These are phyloP conservation scores for Rhizophagus sp. DNA, from an alignment of 192 early-diverging fungal species.

Conservation along the genomic window DNA sequence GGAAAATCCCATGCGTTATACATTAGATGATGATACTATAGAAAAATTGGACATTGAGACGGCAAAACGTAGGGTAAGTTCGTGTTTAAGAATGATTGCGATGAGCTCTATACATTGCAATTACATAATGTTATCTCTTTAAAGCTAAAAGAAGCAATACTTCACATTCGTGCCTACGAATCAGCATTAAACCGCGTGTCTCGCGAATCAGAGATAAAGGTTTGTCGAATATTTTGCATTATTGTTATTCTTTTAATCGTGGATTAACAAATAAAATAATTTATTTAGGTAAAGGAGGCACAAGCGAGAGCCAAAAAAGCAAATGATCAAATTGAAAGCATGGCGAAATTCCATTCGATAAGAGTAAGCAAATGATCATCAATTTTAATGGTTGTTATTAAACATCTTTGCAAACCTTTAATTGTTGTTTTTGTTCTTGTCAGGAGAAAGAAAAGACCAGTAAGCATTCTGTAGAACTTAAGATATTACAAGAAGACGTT, in stretches of 20 bases:
- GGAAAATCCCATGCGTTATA: no score
- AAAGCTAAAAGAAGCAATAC: neutral
- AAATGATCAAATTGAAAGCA: slow-evolving; percentile 9
- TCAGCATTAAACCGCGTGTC: neutral
- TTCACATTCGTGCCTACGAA: neutral
- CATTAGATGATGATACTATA: no score
- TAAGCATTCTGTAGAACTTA: neutral
- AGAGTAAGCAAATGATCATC: neutral
- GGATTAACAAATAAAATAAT: neutral
- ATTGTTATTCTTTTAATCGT: no score
- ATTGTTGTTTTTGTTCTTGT: neutral
- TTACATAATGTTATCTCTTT: neutral
- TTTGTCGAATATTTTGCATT: neutral
- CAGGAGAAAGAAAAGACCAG: neutral
- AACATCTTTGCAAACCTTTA: neutral
- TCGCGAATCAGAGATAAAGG: neutral
- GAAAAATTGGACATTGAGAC: no score
- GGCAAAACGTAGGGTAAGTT: no score
- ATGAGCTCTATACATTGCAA: no score
- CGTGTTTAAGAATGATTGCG: no score
- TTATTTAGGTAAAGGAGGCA: slow-evolving; percentile 3
- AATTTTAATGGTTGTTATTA: neutral
- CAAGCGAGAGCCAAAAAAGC: neutral
- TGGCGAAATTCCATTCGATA: neutral
- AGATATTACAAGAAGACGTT: neutral